phyloP scores from a whole-genome alignment of 495 filamentous ascomycete species.

The Astrothelium macrocarpum region DNA sequence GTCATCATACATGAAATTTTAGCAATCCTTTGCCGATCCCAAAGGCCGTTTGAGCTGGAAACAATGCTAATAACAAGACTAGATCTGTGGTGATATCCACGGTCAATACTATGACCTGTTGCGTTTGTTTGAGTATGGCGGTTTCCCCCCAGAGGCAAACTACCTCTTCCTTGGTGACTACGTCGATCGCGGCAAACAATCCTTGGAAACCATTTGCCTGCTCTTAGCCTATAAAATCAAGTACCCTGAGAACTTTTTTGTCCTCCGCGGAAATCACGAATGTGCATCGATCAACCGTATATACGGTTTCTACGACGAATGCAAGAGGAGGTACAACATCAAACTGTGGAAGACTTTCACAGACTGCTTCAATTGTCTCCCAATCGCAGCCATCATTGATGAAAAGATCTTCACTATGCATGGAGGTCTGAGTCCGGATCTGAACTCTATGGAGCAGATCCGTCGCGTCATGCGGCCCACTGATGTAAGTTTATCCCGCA shows the following conservation, averaged over 20 bases:
- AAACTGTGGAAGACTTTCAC: conserved; percentile 99
- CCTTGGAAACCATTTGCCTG: conserved; percentile 97
- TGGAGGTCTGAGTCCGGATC: conserved; percentile 89
- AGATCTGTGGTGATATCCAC: conserved; percentile 99
- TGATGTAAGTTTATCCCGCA: conserved; percentile 58
- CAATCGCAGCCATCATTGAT: conserved; percentile 99
- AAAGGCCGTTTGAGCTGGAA: background rate
- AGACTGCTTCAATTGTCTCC: conserved; percentile 99
- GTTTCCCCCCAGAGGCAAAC: conserved; percentile 97
- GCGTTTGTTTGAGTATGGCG: conserved; percentile 95
- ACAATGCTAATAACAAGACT: conserved; percentile 4
- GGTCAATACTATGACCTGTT: conserved; percentile 98
- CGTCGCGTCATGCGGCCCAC: conserved; percentile 97
- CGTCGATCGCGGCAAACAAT: conserved; percentile 98
- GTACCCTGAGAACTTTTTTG: conserved; percentile 99
- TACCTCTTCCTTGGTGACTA: conserved; percentile 99
- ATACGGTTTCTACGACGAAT: conserved; percentile 99
- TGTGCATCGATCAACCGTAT: conserved; percentile 99
- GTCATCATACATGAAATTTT: background rate
- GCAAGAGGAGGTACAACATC: conserved; percentile 98
- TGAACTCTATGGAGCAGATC: conserved; percentile 99
- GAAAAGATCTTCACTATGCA: conserved; percentile 99
- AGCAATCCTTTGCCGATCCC: background rate
- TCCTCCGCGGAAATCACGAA: conserved; percentile 96
- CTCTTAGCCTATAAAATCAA: conserved; percentile 99